These are phyloP conservation scores for Pyrenochaeta sp. DNA, from an alignment of 2,329 filamentous ascomycete species.

Conservation along the genomic window DNA sequence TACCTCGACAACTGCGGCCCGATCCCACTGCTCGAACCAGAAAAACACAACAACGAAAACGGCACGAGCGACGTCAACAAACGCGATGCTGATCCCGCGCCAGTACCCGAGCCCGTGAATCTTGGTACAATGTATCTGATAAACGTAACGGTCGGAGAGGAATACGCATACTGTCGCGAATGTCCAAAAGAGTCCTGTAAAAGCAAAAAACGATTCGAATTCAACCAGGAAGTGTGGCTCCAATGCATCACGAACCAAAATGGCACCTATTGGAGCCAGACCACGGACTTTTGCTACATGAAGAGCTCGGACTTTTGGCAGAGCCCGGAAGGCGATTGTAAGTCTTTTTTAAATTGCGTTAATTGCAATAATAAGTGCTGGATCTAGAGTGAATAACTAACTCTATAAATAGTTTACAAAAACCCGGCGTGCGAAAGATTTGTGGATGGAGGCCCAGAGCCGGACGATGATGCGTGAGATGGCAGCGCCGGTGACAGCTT, in stretches of 20 bases:
- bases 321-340: slow-evolving; percentile 30
- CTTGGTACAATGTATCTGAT: slow-evolving; percentile 27
- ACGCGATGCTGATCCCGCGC: slow-evolving; percentile 8
- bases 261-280: slow-evolving; percentile 33
- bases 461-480: too few species aligned
- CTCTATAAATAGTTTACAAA: too few species aligned
- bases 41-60: slow-evolving; percentile 31
- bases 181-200: slow-evolving; percentile 24
- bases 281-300: slow-evolving; percentile 42
- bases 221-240: slow-evolving; percentile 33
- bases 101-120: not conserved
- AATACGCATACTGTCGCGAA: slow-evolving; percentile 32
- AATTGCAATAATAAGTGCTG: not conserved
- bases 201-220: slow-evolving; percentile 24
- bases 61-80: slow-evolving; percentile 28
- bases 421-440: too few species aligned
- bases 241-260: slow-evolving; percentile 30
- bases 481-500: too few species aligned
- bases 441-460: too few species aligned
- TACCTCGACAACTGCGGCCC: slow-evolving; percentile 39
- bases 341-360: not conserved
- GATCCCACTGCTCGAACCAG: slow-evolving; percentile 32
- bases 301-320: slow-evolving; percentile 37
- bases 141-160: slow-evolving; percentile 40
- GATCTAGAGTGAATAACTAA: too few species aligned